Evolutionary conservation across 352 stramenopile genomes (phyloP), one percentile per base, ranked within the genome.

Genomic region (Pythium myriotylum): DNA sequence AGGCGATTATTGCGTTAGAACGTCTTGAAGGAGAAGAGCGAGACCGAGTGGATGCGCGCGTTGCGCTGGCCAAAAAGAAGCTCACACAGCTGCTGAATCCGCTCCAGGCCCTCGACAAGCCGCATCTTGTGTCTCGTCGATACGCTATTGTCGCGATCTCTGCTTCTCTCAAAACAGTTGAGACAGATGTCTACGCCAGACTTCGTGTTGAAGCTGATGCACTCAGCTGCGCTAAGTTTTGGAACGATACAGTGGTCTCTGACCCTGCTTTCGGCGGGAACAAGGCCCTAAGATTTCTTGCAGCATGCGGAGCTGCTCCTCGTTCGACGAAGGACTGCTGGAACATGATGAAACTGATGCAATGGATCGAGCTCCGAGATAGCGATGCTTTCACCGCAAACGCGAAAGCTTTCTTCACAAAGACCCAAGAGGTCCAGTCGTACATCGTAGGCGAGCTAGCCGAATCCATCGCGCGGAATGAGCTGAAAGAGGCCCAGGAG

Each of bases 281-380:
- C 20, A 64, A 74, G 32, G 67, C 65, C 0, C 42, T 55, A 4
- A 71, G 67, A 26, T 86, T 90, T 57, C 54, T 86, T 6, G 19
- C 37, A 49, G 68, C 65, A 2, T 86, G 72, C 19, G 12, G 37
- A 1, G 54, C 24, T 9, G 22, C 67, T 3, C 72, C 59, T 24
- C 54, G 73, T 17, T 76, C 70, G 6, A 78, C 63, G 3, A 51
- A 51, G 4, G 50, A 67, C 3, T 82, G 72, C 26, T 89, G 80
- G 80, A 51, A 62, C 12, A 4, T 90, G 1, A 62, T 79, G 17
- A 63, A 67, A 52, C 45, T 87, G 1, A 68, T 84, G 23, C 70
- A 65, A 35, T 89, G 76, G 74, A 76, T 90, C 53, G 78, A 91
- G 29, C 42, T 89, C 6, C 68, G 87, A 57, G 74, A 84, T 24